Conservation (phyloP, 768 basidiomycete species). For the Suillus subalutaceus region DNA sequence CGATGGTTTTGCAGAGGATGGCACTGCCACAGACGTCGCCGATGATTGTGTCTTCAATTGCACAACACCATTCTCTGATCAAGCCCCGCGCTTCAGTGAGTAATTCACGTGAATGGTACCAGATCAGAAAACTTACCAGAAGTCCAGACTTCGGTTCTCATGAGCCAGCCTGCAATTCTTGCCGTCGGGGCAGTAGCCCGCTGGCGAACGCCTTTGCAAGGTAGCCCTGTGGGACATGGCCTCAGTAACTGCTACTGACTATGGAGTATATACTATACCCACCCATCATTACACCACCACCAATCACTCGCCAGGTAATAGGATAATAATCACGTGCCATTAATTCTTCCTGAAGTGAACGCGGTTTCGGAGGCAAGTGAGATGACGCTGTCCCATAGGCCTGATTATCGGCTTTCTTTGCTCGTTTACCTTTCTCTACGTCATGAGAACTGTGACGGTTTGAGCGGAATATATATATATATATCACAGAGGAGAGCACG, state of each 20-base stretch:
- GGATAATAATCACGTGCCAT: constrained; percentile 58
- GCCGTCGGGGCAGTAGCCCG: constrained; percentile 30
- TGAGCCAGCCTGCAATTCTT: constrained; percentile 33
- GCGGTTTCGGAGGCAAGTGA: constrained; percentile 27
- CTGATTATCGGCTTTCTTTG: constrained; percentile 4
- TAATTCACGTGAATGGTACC: background rate
- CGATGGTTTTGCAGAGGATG: background rate
- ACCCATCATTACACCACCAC: constrained; percentile 74
- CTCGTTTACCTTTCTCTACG: constrained; percentile 14
- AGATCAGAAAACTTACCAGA: constrained; percentile 23
- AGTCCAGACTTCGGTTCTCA: constrained; percentile 25
- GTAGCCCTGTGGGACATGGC: constrained; percentile 21
- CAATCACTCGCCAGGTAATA: constrained; percentile 76
- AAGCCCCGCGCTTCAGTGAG: background rate
- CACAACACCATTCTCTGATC: constrained; percentile 22
- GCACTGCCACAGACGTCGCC: background rate
- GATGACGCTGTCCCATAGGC: constrained; percentile 22
- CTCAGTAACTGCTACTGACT: background rate
- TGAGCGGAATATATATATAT: background rate
- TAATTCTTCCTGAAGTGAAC: constrained; percentile 35
- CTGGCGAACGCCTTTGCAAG: constrained; percentile 26
- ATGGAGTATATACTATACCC: constrained; percentile 33
- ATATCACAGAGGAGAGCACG: constrained; percentile 26
- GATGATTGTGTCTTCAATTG: constrained; percentile 11
- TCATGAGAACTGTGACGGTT: constrained; percentile 47